Base-by-base conservation (phyloP, 2,329 filamentous ascomycete species). In the Microcera coccophila region DNA sequence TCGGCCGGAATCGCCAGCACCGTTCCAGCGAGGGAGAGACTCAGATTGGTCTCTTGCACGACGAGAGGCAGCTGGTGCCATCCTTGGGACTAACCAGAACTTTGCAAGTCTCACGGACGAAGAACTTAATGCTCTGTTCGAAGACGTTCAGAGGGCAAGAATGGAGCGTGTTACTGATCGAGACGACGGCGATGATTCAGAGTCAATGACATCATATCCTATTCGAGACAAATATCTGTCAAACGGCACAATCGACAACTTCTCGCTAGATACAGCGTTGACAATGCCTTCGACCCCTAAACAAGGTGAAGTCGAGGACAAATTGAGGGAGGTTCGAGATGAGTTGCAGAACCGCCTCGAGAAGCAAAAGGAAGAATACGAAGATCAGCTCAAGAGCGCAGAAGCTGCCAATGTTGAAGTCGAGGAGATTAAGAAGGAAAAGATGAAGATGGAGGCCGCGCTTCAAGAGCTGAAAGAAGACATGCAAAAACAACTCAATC, bases 1-100 rank as follows among this genome's bases (percentile, higher is more conserved):
- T 43, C 77, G 89, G 41, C 84, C 87, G 4, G 85, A 87, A 33
- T 96, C 90, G 1, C 90, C 91, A 2, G 77, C 86, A 39, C 79
- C 85, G 1, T 79, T 78, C 47, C 75, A 79, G 31, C 78, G 73
- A 41, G 84, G 85, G 3, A 78, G 87, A 39, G 91, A 97, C 61
- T 88, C 87, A 1, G 93, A 98, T 63, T 98, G 93, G 89, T 93
- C 88, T 4, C 87, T 94, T 66, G 93, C 93, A 16, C 80, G 93
- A 52, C 77, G 90, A 58, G 93, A 98, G 71, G 93, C 93, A n/a
- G 90, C 93, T 7, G 84, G 85, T 47, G 90, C 90, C 2, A 87
- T 95, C 47, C 73, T 97, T 16, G 93, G 93, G 5, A 81, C 87
- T 2, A 91, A 96, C 60, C 90, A 95, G 59, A 95, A 93, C 58